Conservation (phyloP, 2,329 filamentous ascomycete species). For the Aspergillus sp. region DNA sequence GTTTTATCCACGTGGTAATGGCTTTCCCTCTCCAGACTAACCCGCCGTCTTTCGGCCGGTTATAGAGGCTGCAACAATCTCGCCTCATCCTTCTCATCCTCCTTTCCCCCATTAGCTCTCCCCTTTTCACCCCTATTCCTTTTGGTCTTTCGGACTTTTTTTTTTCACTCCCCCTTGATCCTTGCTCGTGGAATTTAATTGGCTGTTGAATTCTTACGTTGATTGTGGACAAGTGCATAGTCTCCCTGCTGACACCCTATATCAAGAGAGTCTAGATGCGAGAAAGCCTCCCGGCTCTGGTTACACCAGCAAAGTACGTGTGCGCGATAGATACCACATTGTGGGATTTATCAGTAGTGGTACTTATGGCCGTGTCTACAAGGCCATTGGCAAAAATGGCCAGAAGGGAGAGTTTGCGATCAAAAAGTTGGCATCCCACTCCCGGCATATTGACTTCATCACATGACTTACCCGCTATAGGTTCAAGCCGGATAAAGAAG, state of each 20-base stretch:
- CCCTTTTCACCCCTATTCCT: not conserved
- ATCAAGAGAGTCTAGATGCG: slow-evolving; percentile 38
- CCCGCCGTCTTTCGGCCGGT: not conserved
- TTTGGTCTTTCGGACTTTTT: not conserved
- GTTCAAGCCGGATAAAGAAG: slow-evolving; percentile 97
- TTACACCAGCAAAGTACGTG: slow-evolving; percentile 74
- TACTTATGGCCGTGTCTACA: slow-evolving; percentile 97
- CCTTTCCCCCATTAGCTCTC: not conserved
- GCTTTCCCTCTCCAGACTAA: slow-evolving; percentile 20
- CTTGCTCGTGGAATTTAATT: slow-evolving; percentile 10
- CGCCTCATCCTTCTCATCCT: slow-evolving; percentile 7
- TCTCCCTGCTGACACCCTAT: slow-evolving; percentile 26
- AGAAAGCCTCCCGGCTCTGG: slow-evolving; percentile 49
- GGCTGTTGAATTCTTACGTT: not conserved
- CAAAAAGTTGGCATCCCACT: slow-evolving; percentile 70
- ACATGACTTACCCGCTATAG: slow-evolving; percentile 38
- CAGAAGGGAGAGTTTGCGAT: slow-evolving; percentile 87
- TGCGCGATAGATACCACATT: slow-evolving; percentile 92
- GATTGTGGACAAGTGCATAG: not conserved
- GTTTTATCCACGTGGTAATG: slow-evolving; percentile 47
- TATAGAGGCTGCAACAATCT: not conserved
- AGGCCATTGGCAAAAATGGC: slow-evolving; percentile 76
- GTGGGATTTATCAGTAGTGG: slow-evolving; percentile 98
- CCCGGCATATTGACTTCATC: not conserved
- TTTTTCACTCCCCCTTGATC: slow-evolving; percentile 1